Percentiles rank a stretch among this genome's conserved stretches.
These are phyloP conservation scores for Jaltomata sinuosa DNA, from an alignment of 257 asterid species.

Conservation along the genomic window DNA sequence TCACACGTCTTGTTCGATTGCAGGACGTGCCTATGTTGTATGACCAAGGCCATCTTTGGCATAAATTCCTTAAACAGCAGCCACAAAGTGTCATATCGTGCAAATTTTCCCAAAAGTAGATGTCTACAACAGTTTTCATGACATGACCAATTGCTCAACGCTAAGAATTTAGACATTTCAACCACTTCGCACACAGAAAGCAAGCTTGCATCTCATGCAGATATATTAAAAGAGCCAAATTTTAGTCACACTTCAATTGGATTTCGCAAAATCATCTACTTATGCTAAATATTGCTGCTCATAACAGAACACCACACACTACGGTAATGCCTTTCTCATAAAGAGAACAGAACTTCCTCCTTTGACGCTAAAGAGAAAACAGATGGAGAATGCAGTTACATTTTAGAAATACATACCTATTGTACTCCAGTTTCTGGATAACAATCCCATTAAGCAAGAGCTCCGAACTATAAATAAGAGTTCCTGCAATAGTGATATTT, in stretches of 20 bases:
- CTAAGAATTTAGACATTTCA: background rate
- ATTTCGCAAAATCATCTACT: background rate
- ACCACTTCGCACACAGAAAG: background rate
- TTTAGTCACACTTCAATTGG: background rate
- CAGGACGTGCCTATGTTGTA: background rate
- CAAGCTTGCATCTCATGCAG: background rate
- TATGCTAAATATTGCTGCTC: background rate
- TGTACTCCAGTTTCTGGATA: slow-evolving; percentile 53
- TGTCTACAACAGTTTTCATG: background rate
- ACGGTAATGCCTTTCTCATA: no score
- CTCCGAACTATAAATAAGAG: slow-evolving; percentile 52
- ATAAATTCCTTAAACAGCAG: background rate
- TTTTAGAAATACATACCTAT: slow-evolving; percentile 36
- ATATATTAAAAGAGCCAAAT: background rate
- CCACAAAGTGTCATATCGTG: background rate
- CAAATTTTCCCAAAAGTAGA: background rate
- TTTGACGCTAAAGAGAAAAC: background rate
- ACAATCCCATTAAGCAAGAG: slow-evolving; percentile 73
- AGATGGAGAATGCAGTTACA: background rate
- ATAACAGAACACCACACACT: background rate
- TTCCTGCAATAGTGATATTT: slow-evolving; percentile 39
- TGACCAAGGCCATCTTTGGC: background rate
- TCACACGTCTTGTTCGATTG: background rate
- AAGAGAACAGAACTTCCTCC: no score
- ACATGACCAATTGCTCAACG: background rate